A percentile compares a stretch with the other conserved stretches of the same genome.
Evolutionary conservation across 2,329 filamentous ascomycete species (phyloP).

Genomic region (Colletotrichum gigasporum): DNA sequence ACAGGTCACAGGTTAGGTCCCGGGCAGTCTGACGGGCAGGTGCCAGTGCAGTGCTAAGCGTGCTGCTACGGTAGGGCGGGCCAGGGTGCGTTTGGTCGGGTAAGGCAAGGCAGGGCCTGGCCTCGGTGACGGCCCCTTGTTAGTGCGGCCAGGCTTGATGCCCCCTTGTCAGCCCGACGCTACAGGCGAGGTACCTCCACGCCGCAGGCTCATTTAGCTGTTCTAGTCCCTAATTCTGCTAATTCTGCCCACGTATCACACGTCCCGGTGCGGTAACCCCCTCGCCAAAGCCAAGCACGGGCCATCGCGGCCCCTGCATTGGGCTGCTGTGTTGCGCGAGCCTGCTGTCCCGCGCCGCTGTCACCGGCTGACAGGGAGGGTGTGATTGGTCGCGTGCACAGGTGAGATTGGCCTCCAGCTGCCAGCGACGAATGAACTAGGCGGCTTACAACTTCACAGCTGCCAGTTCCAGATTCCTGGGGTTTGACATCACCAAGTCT

Average conservation of each 20-base stretch:
- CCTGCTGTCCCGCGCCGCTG: not conserved
- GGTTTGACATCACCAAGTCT: no score
- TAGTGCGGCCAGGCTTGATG: constrained; percentile 4
- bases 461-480: no score
- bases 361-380: not conserved
- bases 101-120: constrained; percentile 1
- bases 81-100: not conserved
- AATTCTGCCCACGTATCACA: constrained; percentile 5
- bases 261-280: constrained; percentile 5
- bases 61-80: not conserved
- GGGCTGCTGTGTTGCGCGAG: not conserved
- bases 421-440: not conserved
- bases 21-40: not conserved
- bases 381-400: constrained; percentile 15
- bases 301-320: constrained; percentile 23
- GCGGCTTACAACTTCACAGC: not conserved
- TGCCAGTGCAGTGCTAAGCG: not conserved
- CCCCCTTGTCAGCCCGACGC: not conserved
- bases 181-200: no score
- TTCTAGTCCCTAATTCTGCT: constrained; percentile 6
- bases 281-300: constrained; percentile 18
- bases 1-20: not conserved
- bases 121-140: constrained; percentile 24
- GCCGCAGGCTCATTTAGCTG: not conserved
- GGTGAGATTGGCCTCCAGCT: not conserved